phyloP scores from a whole-genome alignment of 1,139 yeast species.

The Blastobotrys apis region DNA sequence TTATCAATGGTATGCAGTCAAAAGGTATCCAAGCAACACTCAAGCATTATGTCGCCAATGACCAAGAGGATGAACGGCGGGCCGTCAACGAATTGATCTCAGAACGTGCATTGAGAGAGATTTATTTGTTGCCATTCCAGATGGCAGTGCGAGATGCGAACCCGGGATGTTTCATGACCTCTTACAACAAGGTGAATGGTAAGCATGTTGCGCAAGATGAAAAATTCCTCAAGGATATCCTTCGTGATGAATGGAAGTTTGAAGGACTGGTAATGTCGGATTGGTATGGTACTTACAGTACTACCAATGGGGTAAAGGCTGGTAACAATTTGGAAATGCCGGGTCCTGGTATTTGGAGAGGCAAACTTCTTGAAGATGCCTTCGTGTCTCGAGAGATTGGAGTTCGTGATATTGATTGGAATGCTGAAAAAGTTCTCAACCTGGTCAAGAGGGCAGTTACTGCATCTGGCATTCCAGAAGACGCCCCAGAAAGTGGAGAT shows the following conservation, averaged over 20 bases:
- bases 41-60: constrained; percentile 59
- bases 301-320: constrained; percentile 45
- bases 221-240: constrained; percentile 42
- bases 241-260: constrained; percentile 55
- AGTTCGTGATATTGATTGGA: constrained; percentile 37
- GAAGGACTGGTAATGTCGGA: constrained; percentile 56
- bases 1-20: constrained; percentile 53
- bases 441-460: constrained; percentile 43
- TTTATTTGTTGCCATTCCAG: constrained; percentile 60
- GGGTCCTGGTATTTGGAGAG: constrained; percentile 51
- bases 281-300: constrained; percentile 59
- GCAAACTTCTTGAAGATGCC: constrained; percentile 31
- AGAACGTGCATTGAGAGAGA: constrained; percentile 57
- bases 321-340: constrained; percentile 67
- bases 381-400: constrained; percentile 23
- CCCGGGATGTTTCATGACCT: constrained; percentile 55
- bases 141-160: constrained; percentile 48
- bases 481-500: constrained; percentile 42
- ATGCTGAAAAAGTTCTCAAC: constrained; percentile 45
- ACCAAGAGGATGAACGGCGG: constrained; percentile 53
- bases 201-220: constrained; percentile 49
- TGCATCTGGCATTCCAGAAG: constrained; percentile 43
- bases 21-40: constrained; percentile 52
- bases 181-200: constrained; percentile 58
- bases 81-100: constrained; percentile 47